Evolutionary conservation across 345 rosid species (phyloP).

Genomic region (Salix arbutifolia): DNA sequence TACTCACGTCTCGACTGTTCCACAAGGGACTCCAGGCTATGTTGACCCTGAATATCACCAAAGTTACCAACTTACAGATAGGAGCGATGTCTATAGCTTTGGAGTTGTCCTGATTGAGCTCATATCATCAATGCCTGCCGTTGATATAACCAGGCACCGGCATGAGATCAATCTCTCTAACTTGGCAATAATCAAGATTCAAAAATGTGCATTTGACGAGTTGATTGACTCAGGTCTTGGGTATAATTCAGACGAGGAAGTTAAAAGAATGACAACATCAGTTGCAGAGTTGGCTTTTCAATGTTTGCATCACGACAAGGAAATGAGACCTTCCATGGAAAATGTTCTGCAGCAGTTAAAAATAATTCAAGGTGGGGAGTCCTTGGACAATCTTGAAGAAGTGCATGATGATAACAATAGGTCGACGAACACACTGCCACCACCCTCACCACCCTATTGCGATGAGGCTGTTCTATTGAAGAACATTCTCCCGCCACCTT

Average conservation of each 20-base stretch:
- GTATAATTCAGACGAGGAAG: slow-evolving; percentile 6
- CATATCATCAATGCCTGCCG: slow-evolving; percentile 18
- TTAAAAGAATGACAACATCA: slow-evolving; percentile 5
- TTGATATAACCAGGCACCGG: slow-evolving; percentile 14
- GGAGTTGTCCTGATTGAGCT: slow-evolving; percentile 22
- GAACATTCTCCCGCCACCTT: slow-evolving; percentile 29
- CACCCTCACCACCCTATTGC: slow-evolving; percentile 31
- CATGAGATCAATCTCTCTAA: slow-evolving; percentile 10
- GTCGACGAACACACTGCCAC: slow-evolving; percentile 12
- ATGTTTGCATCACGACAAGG: slow-evolving; percentile 17
- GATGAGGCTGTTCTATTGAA: slow-evolving; percentile 34
- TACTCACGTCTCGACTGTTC: slow-evolving; percentile 21
- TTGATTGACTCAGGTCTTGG: slow-evolving; percentile 13
- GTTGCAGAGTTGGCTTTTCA: slow-evolving; percentile 17
- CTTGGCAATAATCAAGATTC: slow-evolving; percentile 10
- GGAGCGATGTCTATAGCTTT: slow-evolving; percentile 24
- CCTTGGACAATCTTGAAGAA: slow-evolving; percentile 10
- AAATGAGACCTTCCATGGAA: slow-evolving; percentile 16
- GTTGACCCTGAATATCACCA: slow-evolving; percentile 22
- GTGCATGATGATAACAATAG: slow-evolving; percentile 2
- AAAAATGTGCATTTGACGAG: slow-evolving; percentile 7
- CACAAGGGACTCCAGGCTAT: slow-evolving; percentile 25
- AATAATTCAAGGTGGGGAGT: slow-evolving; percentile 10
- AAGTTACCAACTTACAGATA: slow-evolving; percentile 19
- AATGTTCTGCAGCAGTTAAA: slow-evolving; percentile 12